Evolutionary conservation across 2,329 filamentous ascomycete genomes (phyloP).

Genomic region (Scedosporium minutisporum): DNA sequence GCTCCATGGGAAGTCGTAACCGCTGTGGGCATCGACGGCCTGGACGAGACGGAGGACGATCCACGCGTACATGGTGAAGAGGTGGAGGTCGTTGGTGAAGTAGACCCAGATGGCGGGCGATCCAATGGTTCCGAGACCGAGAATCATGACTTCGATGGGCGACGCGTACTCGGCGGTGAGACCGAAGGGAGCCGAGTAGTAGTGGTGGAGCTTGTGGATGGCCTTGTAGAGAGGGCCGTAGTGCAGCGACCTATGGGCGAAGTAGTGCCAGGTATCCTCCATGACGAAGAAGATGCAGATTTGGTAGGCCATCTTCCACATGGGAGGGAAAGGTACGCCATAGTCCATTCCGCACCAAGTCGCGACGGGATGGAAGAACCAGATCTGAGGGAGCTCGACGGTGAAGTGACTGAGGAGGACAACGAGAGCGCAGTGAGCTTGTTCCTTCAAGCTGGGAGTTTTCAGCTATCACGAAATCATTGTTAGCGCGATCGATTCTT

Average conservation of each 20-base stretch:
- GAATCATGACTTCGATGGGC: slow-evolving; percentile 90
- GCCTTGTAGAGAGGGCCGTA: slow-evolving; percentile 91
- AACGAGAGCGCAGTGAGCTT: slow-evolving; percentile 87
- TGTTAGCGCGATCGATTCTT: not conserved
- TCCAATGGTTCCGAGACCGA: slow-evolving; percentile 79
- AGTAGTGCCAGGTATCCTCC: slow-evolving; percentile 98
- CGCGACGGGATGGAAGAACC: slow-evolving; percentile 96
- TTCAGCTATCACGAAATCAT: slow-evolving; percentile 41
- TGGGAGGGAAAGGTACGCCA: slow-evolving; percentile 76
- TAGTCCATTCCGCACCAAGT: slow-evolving; percentile 85
- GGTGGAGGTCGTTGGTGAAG: slow-evolving; percentile 78
- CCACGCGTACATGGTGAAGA: slow-evolving; percentile 97
- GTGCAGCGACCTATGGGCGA: slow-evolving; percentile 85
- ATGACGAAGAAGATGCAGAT: slow-evolving; percentile 90
- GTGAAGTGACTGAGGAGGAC: slow-evolving; percentile 95
- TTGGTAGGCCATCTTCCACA: slow-evolving; percentile 81
- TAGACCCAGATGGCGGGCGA: slow-evolving; percentile 75
- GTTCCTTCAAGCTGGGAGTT: slow-evolving; percentile 84
- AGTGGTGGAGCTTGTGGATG: slow-evolving; percentile 98
- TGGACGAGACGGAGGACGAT: slow-evolving; percentile 89
- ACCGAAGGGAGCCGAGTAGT: slow-evolving; percentile 95
- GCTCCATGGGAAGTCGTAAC: slow-evolving; percentile 97
- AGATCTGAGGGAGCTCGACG: slow-evolving; percentile 96
- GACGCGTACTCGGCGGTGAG: slow-evolving; percentile 96
- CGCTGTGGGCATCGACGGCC: slow-evolving; percentile 93